Percentiles rank a stretch among this genome's conserved stretches.
These are phyloP conservation scores for Babesia bigemina DNA, from an alignment of 169 alveolate species.

Conservation along the genomic window DNA sequence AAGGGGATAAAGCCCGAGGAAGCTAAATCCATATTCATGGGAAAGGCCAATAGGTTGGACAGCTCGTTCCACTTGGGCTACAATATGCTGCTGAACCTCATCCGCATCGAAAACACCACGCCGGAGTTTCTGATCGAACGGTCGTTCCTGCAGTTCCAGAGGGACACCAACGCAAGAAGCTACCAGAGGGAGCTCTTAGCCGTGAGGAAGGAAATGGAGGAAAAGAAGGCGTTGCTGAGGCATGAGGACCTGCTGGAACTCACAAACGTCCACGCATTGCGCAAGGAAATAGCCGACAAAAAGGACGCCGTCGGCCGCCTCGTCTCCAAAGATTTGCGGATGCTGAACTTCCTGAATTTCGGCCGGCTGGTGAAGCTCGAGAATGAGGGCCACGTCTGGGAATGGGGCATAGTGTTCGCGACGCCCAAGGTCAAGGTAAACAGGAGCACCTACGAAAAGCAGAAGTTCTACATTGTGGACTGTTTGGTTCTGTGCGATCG, in stretches of 20 bases:
- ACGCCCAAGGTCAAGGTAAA: constrained; percentile 48
- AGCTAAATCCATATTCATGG: constrained; percentile 90
- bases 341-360: constrained; percentile 37
- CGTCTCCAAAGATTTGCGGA: constrained; percentile 56
- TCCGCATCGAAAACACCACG: constrained; percentile 93
- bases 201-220: constrained; percentile 44
- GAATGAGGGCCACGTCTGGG: constrained; percentile 55
- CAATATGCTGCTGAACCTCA: constrained; percentile 95
- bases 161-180: constrained; percentile 78
- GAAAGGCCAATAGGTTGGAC: constrained; percentile 90
- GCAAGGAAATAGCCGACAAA: constrained; percentile 49
- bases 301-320: constrained; percentile 72
- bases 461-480: constrained; percentile 45
- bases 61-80: constrained; percentile 93
- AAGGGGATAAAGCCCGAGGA: constrained; percentile 90
- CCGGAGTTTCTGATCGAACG: constrained; percentile 95
- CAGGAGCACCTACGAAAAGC: constrained; percentile 14
- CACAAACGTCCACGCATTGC: constrained; percentile 1
- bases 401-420: constrained; percentile 64
- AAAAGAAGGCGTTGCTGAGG: constrained; percentile 68
- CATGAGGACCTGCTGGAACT: constrained; percentile 26
- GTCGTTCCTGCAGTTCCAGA: constrained; percentile 94
- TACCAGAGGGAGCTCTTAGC: constrained; percentile 8
- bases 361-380: constrained; percentile 59
- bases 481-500: constrained; percentile 55